phyloP scores from a whole-genome alignment of 2,329 filamentous ascomycete species.

The Fusarium foetens region DNA sequence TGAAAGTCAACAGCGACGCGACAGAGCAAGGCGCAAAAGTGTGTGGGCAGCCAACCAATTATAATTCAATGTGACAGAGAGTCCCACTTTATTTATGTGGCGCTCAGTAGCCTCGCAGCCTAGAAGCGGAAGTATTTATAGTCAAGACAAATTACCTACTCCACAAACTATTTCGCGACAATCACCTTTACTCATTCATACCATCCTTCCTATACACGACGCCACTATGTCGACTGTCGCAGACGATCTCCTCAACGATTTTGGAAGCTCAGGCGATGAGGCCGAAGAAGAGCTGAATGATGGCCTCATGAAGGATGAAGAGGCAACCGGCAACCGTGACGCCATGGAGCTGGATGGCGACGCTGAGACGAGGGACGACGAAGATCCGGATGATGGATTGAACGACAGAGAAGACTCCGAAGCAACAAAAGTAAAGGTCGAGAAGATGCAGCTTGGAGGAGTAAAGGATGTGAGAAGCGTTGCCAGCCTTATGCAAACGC shows the following conservation, averaged over 20 bases:
- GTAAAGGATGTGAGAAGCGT: conserved; percentile 84
- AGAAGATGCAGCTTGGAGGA: conserved; percentile 80
- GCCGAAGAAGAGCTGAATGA: conserved; percentile 70
- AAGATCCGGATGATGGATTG: conserved; percentile 53
- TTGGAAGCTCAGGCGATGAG: conserved; percentile 74
- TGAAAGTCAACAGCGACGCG: conserved; percentile 31
- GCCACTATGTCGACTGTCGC: conserved; percentile 84
- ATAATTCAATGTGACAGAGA: neutral
- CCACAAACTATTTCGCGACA: conserved; percentile 27
- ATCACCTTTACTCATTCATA: conserved; percentile 13
- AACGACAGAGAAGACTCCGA: conserved; percentile 71
- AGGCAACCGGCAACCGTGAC: conserved; percentile 59
- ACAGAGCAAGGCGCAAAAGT: conserved; percentile 45
- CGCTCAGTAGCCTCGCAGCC: conserved; percentile 45
- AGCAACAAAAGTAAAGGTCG: conserved; percentile 79
- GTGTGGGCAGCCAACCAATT: conserved; percentile 28
- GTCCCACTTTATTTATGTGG: conserved; percentile 26
- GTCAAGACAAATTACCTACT: conserved; percentile 13
- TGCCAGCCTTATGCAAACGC: conserved; percentile 80
- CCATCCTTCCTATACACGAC: conserved; percentile 13
- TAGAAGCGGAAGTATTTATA: conserved; percentile 39
- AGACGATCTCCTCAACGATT: conserved; percentile 89
- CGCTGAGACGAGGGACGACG: conserved; percentile 62
- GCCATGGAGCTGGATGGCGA: conserved; percentile 58
- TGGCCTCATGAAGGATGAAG: conserved; percentile 55